Evolutionary conservation across 305 asterid genomes (phyloP).

Genomic region (Fraxinus greggii): DNA sequence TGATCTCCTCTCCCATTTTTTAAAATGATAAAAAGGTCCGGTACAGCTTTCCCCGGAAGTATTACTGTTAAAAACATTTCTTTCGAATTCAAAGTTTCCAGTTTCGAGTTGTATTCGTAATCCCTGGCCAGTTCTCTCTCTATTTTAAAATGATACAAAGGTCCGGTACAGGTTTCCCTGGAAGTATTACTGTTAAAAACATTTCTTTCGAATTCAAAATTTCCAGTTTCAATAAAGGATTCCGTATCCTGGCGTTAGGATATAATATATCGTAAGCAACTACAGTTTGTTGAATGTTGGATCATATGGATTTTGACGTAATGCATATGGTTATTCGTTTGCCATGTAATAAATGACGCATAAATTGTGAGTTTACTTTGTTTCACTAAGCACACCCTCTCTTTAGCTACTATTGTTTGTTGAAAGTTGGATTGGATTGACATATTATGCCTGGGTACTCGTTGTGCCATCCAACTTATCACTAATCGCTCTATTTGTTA

Average conservation of each 20-base stretch:
- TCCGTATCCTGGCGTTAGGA: background rate
- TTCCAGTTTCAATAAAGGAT: background rate
- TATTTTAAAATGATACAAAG: background rate
- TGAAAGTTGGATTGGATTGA: background rate
- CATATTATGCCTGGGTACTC: background rate
- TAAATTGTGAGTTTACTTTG: background rate
- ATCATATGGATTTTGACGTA: background rate
- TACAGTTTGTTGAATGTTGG: background rate
- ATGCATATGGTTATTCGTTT: background rate
- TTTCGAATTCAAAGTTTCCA: background rate
- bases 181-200: background rate
- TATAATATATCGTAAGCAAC: background rate
- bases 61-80: background rate
- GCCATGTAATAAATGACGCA: background rate
- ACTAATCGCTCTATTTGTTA: background rate
- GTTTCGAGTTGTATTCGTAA: background rate
- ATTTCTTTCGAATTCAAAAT: background rate
- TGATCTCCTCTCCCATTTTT: background rate
- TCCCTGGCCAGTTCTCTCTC: background rate
- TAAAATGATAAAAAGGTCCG: background rate
- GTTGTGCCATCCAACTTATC: background rate
- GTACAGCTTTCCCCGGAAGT: background rate
- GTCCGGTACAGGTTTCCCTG: background rate
- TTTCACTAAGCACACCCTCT: background rate
- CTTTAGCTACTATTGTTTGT: background rate